Base-by-base conservation (phyloP, 495 filamentous ascomycete species). In the Hypoxylon rickii region DNA sequence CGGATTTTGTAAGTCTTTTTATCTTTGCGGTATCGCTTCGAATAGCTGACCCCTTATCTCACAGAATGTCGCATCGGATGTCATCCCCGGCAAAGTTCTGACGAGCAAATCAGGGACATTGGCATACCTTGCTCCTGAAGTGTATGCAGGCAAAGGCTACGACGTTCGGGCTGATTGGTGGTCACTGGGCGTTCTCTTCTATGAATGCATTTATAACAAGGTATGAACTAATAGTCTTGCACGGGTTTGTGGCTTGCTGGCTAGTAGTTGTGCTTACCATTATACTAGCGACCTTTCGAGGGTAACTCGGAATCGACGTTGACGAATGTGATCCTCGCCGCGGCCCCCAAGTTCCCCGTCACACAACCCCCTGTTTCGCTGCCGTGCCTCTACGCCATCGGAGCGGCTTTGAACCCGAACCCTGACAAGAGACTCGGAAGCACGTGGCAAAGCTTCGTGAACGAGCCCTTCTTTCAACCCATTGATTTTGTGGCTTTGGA, bases 131-230 rank as follows among this genome's bases (percentile, higher is more conserved):
- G 95, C 94, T 2, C 94, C 94, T 1, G 94, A 98, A 67, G 95
- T 97, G 18, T 98, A 97, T 57, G 83, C 84, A 56, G 94, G 92
- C 18, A 81, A 80, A 32, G 94, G 93, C 7, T 98, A 98, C 64
- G 81, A 83, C 46, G 83, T 80, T 17, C 89, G 94, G 63, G 92
- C 95, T 10, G 94, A 98, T 72, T 98, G 94, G 94, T 98, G 94
- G 94, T 96, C 93, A 11, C 69, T 98, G 18, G 94, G 94, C 24
- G 94, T 98, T 38, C 84, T 93, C 2, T 96, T 97, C 70, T 98
- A 96, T 72, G 94, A 98, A 73, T 97, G 94, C 79, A 96, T 98
- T 40, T 98, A 97, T 74, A 97, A 94, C 73, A 97, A 95, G 86
- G 92, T 93, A 74, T 43, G 82, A 66, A 38, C 11, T 19, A 21